These are phyloP conservation scores for Elsinoe necatrix DNA, from an alignment of 2,329 filamentous ascomycete genomes.

Conservation along the genomic window DNA sequence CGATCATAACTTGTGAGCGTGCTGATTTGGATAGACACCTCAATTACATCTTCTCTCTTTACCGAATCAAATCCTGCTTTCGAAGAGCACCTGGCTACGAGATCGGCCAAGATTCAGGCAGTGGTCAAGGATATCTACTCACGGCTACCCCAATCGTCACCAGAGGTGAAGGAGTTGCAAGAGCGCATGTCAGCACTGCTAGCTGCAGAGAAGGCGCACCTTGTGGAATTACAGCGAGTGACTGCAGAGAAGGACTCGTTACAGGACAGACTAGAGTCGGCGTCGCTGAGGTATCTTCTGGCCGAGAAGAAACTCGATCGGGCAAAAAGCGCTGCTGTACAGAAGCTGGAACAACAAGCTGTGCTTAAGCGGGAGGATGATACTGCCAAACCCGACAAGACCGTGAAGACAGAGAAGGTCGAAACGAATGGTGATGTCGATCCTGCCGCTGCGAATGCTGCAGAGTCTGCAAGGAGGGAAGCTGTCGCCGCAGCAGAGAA, in stretches of 20 bases:
- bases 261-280: constrained; percentile 77
- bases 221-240: constrained; percentile 66
- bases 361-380: constrained; percentile 55
- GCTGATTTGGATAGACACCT: constrained; percentile 23
- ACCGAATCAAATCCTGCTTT: constrained; percentile 55
- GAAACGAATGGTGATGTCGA: constrained; percentile 46
- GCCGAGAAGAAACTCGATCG: constrained; percentile 93
- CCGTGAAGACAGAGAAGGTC: constrained; percentile 43
- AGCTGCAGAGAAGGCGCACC: constrained; percentile 71
- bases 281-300: constrained; percentile 84
- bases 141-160: constrained; percentile 43
- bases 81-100: constrained; percentile 68
- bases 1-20: neutral
- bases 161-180: constrained; percentile 66
- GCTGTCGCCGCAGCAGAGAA: constrained; percentile 67
- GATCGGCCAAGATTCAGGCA: constrained; percentile 66
- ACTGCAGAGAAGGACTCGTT: constrained; percentile 73
- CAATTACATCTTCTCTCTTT: constrained; percentile 45
- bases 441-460: constrained; percentile 51
- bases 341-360: constrained; percentile 85
- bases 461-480: constrained; percentile 70
- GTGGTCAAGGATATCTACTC: constrained; percentile 63
- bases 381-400: constrained; percentile 26
- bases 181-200: constrained; percentile 65
- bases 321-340: constrained; percentile 77